phyloP scores from a whole-genome alignment of 1,284 basidiomycete species.

The Lentinula novae-zelandiae region DNA sequence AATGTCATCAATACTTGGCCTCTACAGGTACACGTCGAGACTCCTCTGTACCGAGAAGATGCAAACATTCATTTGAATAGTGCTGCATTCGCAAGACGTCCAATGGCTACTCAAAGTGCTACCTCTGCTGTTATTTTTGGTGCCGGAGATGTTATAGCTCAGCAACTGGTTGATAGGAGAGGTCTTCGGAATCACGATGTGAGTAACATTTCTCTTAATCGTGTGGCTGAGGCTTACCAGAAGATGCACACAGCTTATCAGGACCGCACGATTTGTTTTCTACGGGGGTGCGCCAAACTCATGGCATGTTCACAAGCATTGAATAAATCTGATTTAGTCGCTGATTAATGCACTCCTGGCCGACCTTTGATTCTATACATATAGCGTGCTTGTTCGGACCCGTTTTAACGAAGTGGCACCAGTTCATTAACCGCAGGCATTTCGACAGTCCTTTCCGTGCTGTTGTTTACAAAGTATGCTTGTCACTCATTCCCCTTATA shows the following conservation, averaged over 20 bases:
- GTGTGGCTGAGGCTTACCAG: constrained; percentile 6
- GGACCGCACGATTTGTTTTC: constrained; percentile 71
- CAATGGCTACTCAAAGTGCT: constrained; percentile 58
- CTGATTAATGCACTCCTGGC: neutral
- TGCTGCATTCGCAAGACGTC: constrained; percentile 55
- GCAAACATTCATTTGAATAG: constrained; percentile 31
- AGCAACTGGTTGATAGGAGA: constrained; percentile 72
- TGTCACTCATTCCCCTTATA: neutral
- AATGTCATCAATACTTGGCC: neutral
- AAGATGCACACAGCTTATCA: constrained; percentile 36
- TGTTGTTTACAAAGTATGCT: constrained; percentile 55
- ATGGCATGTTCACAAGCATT: neutral
- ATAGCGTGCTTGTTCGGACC: constrained; percentile 68
- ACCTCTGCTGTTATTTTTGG: constrained; percentile 72
- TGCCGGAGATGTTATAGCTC: constrained; percentile 76
- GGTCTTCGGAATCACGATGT: constrained; percentile 65
- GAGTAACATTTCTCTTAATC: constrained; percentile 24
- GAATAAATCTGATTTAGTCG: neutral
- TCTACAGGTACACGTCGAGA: neutral
- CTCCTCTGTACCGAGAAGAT: neutral
- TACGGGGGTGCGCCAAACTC: constrained; percentile 56
- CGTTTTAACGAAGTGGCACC: constrained; percentile 67
- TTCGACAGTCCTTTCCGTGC: constrained; percentile 55
- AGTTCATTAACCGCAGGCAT: constrained; percentile 57
- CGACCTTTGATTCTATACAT: neutral